phyloP scores from a whole-genome alignment of 371 early-diverging fungal genomes.

The Mucor circinelloides region DNA sequence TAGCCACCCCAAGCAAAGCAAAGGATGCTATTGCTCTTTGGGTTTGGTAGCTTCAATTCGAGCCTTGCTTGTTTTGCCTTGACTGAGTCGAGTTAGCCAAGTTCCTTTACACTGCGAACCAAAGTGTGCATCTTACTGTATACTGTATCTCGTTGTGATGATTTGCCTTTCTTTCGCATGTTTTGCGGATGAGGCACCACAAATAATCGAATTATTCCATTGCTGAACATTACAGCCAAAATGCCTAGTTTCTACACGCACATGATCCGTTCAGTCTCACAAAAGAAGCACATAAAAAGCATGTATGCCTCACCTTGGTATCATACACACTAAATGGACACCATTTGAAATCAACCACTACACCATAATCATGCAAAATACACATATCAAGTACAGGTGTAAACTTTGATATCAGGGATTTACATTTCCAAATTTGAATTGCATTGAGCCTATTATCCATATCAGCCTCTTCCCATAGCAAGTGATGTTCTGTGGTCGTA shows the following conservation, averaged over 20 bases:
- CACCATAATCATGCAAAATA: conserved; percentile 62
- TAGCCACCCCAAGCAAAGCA: conserved; percentile 32
- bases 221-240: conserved; percentile 56
- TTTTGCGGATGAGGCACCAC: conserved; percentile 58
- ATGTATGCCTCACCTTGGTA: conserved; percentile 18
- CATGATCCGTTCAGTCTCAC: not conserved
- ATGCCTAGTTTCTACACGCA: conserved; percentile 51
- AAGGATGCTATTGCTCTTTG: not conserved
- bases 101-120: not conserved
- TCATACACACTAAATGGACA: conserved; percentile 55
- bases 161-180: not conserved
- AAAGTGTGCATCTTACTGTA: conserved; percentile 25
- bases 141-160: conserved; percentile 6
- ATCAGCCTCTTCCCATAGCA: conserved; percentile 27
- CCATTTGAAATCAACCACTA: conserved; percentile 60
- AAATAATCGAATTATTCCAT: conserved; percentile 56
- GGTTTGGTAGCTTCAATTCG: conserved; percentile 13
- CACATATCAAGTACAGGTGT: conserved; percentile 52
- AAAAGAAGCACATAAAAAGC: not conserved
- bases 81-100: conserved; percentile 17
- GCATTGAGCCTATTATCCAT: conserved; percentile 22
- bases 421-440: conserved; percentile 62
- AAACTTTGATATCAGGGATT: not conserved
- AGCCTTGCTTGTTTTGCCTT: conserved; percentile 18
- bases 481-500: conserved; percentile 46